phyloP scores from a whole-genome alignment of 495 filamentous ascomycete genomes.

The Sporormia fimetaria region DNA sequence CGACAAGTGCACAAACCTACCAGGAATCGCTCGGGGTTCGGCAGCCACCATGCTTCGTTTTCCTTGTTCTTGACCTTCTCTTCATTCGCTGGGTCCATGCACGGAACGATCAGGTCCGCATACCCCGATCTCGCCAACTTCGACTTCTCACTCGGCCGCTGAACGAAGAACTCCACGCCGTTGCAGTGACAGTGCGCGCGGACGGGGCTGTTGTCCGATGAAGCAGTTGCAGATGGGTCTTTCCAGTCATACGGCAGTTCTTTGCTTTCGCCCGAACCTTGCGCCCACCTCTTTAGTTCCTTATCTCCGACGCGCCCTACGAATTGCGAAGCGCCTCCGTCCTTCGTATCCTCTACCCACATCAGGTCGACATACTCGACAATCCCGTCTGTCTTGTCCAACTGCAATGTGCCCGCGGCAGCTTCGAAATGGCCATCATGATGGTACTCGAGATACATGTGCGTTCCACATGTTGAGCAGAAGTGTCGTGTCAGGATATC shows the following conservation, averaged over 20 bases:
- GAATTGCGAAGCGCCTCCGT: constrained; percentile 49
- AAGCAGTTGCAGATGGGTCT: background rate
- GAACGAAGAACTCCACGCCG: constrained; percentile 38
- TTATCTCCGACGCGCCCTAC: constrained; percentile 29
- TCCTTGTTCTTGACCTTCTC: constrained; percentile 33
- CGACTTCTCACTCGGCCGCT: constrained; percentile 35
- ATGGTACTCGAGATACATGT: constrained; percentile 39
- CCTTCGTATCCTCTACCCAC: constrained; percentile 39
- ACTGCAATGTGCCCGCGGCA: constrained; percentile 34
- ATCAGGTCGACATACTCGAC: constrained; percentile 39
- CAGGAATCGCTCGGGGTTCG: constrained; percentile 40
- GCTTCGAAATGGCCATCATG: constrained; percentile 31
- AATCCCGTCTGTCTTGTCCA: constrained; percentile 30
- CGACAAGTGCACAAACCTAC: constrained; percentile 55
- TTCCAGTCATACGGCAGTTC: constrained; percentile 25
- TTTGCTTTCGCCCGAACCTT: constrained; percentile 9
- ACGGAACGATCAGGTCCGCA: constrained; percentile 44
- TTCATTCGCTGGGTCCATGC: constrained; percentile 28
- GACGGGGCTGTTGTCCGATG: constrained; percentile 16
- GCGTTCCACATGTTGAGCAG: constrained; percentile 57
- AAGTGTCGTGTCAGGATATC: constrained; percentile 47
- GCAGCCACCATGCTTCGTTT: constrained; percentile 46
- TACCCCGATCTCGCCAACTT: constrained; percentile 38
- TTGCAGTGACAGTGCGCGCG: constrained; percentile 36
- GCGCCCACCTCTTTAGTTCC: constrained; percentile 18